phyloP scores from a whole-genome alignment of 1,139 yeast species.

The Blastobotrys ciferrii region DNA sequence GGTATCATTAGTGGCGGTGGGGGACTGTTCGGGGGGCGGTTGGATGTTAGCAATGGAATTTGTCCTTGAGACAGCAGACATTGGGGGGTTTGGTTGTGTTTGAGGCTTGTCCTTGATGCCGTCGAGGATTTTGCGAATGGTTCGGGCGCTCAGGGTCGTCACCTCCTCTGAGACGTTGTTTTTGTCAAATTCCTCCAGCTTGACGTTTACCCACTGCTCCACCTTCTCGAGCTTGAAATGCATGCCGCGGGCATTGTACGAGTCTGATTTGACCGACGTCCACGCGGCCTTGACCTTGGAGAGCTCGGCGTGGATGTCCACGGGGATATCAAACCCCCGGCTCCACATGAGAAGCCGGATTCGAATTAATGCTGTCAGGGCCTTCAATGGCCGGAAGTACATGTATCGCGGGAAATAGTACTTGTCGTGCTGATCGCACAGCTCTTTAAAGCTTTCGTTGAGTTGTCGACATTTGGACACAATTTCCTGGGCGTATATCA shows the following conservation, averaged over 20 bases:
- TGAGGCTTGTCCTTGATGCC: too few species aligned
- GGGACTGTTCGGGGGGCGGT: too few species aligned
- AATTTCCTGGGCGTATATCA: conserved; percentile 6
- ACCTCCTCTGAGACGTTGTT: neutral
- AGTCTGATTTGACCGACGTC: neutral
- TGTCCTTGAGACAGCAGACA: too few species aligned
- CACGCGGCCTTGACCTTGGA: conserved; percentile 2
- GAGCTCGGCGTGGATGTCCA: conserved; percentile 10
- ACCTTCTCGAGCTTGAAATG: conserved; percentile 2
- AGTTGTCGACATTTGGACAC: conserved; percentile 5
- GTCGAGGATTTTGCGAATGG: neutral
- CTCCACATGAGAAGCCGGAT: conserved; percentile 12
- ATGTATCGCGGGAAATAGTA: conserved; percentile 46
- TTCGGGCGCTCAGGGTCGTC: neutral
- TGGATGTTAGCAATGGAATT: too few species aligned
- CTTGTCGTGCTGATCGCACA: neutral
- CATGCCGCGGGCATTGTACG: neutral
- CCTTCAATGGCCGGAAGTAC: conserved; percentile 56
- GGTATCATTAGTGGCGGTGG: too few species aligned
- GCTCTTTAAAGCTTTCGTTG: conserved; percentile 1
- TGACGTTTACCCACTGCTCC: conserved; percentile 7
- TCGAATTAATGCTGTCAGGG: conserved; percentile 40
- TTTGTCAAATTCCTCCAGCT: conserved; percentile 3
- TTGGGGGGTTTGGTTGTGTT: too few species aligned
- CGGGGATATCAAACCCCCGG: conserved; percentile 7